Evolutionary conservation across 371 early-diverging fungal genomes (phyloP), one percentile per base, ranked within the genome.

Genomic region (Mortierella sp.): DNA sequence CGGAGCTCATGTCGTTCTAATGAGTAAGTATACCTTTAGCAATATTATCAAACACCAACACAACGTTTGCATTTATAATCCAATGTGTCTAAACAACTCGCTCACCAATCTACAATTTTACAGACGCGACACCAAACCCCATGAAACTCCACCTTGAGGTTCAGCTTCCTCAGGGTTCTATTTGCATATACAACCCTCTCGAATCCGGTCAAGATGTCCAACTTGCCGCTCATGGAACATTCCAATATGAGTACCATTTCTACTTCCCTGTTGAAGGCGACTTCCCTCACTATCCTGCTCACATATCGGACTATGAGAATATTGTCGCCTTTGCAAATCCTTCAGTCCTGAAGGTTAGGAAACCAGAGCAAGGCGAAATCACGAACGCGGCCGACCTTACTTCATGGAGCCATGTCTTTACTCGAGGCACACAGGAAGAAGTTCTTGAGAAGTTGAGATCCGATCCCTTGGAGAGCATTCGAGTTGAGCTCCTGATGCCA

Each of bases 201-300:
- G 73, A 76, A 32, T 9, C 76, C 8, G 66, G 61, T 8, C 83
- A 73, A 26, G 76, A 81, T 39, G 51, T 81, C 54, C 35, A 52
- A 3, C 20, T 81, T 37, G 37, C 11, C 0, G 76, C 70, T 5
- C 77, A 81, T 39, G 76, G 64, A 18, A 81, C 66, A 9, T 81
- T 70, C 67, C 67, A 81, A 57, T 75, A 73, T 43, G 77, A 76
- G 39, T 81, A 81, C 52, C 40, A 32, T 32, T 91, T 91, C 55
- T 91, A 91, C 57, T 91, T 91, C 73, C 90, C 90, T 10, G 60
- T 66, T 24, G 72, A 68, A 24, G 91, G 91, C 0, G 69, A 84
- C 5, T 90, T 75, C 51, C 62, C 70, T 1, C 84, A 88, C 52
- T 80, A 85, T 12, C 85, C 91, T n/a, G 81, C 87, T 1, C 86